phyloP scores from a whole-genome alignment of 306 rosid genomes.

The Purshia tridentata region DNA sequence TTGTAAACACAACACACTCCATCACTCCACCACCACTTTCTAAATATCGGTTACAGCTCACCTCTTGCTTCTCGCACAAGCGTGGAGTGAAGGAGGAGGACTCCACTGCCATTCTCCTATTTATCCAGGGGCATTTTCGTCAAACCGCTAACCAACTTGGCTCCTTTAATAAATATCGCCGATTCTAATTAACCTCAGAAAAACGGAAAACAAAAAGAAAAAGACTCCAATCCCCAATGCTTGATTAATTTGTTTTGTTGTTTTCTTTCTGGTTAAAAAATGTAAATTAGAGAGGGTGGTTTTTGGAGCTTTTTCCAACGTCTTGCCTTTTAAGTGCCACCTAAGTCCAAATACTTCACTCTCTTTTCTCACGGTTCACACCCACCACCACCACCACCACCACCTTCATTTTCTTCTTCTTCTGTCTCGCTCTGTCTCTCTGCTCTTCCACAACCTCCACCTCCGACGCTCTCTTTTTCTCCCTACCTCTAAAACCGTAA shows the following conservation, averaged over 20 bases:
- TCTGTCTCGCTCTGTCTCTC: conserved; percentile 1
- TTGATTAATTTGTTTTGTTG: neutral
- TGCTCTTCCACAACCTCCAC: neutral
- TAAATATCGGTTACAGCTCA: conserved; percentile 61
- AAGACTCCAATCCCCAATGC: conserved; percentile 12
- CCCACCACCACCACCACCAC: conserved; percentile 40
- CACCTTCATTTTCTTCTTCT: conserved; percentile 13
- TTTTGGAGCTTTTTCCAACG: conserved; percentile 49
- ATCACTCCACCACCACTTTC: conserved; percentile 14
- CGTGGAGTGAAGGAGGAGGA: neutral
- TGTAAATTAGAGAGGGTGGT: conserved; percentile 16
- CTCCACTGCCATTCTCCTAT: conserved; percentile 11
- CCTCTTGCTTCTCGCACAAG: conserved; percentile 60
- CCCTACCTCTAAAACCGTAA: conserved; percentile 3
- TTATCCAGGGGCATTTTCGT: conserved; percentile 37
- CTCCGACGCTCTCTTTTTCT: conserved; percentile 9
- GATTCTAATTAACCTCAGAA: neutral
- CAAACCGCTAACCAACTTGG: neutral
- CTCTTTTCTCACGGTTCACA: conserved; percentile 17
- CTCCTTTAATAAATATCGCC: conserved; percentile 12
- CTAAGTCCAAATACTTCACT: conserved; percentile 55
- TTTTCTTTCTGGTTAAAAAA: neutral
- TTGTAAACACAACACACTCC: conserved; percentile 5
- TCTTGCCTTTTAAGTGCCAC: conserved; percentile 55
- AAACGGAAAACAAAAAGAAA: neutral